phyloP scores from a whole-genome alignment of 345 rosid species.

The Excoecaria agallocha region DNA sequence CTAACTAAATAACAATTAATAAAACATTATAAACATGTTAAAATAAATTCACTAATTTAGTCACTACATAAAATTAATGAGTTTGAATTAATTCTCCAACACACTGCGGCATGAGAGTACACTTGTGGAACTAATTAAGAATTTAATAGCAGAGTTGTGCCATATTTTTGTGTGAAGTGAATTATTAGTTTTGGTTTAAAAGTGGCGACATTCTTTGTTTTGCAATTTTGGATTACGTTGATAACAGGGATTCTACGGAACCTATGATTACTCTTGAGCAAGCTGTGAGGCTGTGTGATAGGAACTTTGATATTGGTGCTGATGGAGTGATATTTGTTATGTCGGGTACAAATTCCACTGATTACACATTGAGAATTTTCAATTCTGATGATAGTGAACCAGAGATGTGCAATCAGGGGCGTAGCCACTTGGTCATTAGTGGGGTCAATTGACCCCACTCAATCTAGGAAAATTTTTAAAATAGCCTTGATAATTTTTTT shows the following conservation, averaged over 20 bases:
- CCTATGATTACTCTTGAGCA: constrained; percentile 75
- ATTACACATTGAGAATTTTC: constrained; percentile 86
- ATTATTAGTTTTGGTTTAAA: not conserved
- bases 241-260: constrained; percentile 74
- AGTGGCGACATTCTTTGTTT: not conserved
- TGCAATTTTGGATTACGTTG: constrained; percentile 47
- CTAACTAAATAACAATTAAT: no score
- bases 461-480: no score
- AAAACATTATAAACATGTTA: no score
- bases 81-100: no score
- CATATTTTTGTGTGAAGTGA: not conserved
- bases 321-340: constrained; percentile 95
- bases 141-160: not conserved
- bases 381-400: constrained; percentile 98
- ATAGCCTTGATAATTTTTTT: no score
- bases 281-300: constrained; percentile 81
- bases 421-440: no score
- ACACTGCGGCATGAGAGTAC: no score
- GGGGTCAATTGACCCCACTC: no score
- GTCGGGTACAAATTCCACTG: constrained; percentile 83
- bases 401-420: no score
- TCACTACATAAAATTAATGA: no score
- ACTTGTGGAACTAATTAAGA: no score
- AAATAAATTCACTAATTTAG: no score
- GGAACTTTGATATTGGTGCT: constrained; percentile 94